Conservation (phyloP, 805 yeast genomes). For the Kodamaea fukazawae region DNA sequence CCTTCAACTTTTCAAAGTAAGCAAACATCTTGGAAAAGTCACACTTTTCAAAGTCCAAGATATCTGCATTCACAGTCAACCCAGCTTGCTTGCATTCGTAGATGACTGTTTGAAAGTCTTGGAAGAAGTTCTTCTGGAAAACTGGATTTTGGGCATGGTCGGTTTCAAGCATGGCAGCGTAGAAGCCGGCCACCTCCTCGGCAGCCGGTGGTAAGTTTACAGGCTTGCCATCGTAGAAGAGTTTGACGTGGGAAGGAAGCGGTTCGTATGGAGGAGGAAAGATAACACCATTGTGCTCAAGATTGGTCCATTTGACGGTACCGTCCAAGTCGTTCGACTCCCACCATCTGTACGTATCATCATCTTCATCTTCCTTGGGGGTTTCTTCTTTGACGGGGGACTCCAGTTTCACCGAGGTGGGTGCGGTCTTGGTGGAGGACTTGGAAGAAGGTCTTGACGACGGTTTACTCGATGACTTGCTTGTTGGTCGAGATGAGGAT, state of each 20-base stretch:
- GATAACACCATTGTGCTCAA: constrained; percentile 86
- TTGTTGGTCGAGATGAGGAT: background rate
- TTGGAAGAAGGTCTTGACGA: constrained; percentile 8
- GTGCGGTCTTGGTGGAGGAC: background rate
- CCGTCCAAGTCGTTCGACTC: constrained; percentile 82
- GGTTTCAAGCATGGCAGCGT: constrained; percentile 80
- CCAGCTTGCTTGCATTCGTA: constrained; percentile 60
- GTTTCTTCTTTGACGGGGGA: constrained; percentile 6
- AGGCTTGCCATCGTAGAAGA: constrained; percentile 73
- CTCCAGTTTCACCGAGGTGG: constrained; percentile 1
- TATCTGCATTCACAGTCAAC: constrained; percentile 31
- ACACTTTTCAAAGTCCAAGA: constrained; percentile 60
- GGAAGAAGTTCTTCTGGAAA: constrained; percentile 83
- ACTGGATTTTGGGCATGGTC: constrained; percentile 87
- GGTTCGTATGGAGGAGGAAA: constrained; percentile 93
- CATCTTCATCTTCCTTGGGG: constrained; percentile 4
- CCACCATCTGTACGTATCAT: constrained; percentile 49
- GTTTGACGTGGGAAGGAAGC: constrained; percentile 70
- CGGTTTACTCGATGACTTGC: constrained; percentile 1
- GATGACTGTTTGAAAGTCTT: constrained; percentile 69
- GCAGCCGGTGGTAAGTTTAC: constrained; percentile 76
- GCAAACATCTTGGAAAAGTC: constrained; percentile 76
- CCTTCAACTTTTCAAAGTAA: constrained; percentile 65
- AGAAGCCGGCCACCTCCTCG: constrained; percentile 96
- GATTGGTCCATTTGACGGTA: constrained; percentile 77